Base-by-base conservation (phyloP, 441 rosid species). In the Erysimum pusillum region DNA sequence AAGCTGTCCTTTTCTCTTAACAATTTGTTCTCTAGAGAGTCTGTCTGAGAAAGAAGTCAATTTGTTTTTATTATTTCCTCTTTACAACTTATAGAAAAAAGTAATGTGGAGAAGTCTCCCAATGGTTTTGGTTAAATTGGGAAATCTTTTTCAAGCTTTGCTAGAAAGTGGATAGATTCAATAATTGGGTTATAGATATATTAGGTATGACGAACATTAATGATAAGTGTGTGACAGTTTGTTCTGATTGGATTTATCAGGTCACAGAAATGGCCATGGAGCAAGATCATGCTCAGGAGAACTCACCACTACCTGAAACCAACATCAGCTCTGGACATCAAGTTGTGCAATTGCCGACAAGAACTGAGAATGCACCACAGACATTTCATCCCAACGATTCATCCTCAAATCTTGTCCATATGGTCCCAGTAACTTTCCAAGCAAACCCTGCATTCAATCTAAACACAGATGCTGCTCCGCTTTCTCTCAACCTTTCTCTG, bases 401-500 rank as follows among this genome's bases (percentile, higher is more conserved):
- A 57, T 64, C 76, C 22, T 73, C 65, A 54, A 45, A 32, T 54
- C 49, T 54, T 35, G 60, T 60, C 41, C 63, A 58, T 41, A 9
- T 32, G n/a, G 38, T 60, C 7, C 74, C 79, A 61, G 74, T 78
- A 72, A 78, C 58, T 17, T 72, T 78, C 69, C 77, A 78, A 44
- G 28, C 59, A 45, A 73, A 61, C 18, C 74, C 69, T 58, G 41
- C 56, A 10, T 44, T 78, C 73, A 73, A 52, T 72, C 73, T 66
- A 34, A 78, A 67, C 69, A 35, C 57, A 13, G 64, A 72, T 52
- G 52, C 76, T 31, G 70, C 86, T 10, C 69, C 89, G 5, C 51
- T 91, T 71, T 83, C 95, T 4, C 91, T 86, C 42, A 80, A 81
- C 80, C 84, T 87, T 63, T 88, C 90, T 2, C 71, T 79, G 28